These are phyloP conservation scores for Saturnispora ahearnii DNA, from an alignment of 805 yeast genomes.

Conservation along the genomic window DNA sequence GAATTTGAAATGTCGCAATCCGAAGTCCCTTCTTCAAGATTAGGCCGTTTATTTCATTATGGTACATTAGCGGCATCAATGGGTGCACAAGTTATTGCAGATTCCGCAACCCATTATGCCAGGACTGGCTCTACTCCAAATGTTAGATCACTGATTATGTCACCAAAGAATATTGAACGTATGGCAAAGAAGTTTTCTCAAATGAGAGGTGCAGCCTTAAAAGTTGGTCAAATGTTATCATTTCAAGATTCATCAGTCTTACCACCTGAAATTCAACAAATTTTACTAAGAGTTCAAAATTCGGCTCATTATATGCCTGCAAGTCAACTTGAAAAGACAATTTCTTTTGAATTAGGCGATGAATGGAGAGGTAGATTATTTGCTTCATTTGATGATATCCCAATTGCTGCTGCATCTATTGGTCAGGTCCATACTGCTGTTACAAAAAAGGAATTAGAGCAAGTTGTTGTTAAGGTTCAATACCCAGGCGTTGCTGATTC, in stretches of 20 bases:
- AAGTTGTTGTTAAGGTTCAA: slow-evolving; percentile 91
- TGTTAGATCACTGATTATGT: slow-evolving; percentile 53
- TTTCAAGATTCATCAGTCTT: slow-evolving; percentile 84
- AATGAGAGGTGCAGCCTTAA: slow-evolving; percentile 98
- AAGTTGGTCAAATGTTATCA: slow-evolving; percentile 93
- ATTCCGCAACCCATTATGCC: slow-evolving; percentile 62
- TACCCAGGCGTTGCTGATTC: slow-evolving; percentile 94
- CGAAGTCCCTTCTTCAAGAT: slow-evolving; percentile 76
- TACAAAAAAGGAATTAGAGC: slow-evolving; percentile 46
- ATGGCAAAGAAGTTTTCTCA: slow-evolving; percentile 80
- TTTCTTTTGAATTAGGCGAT: slow-evolving; percentile 64
- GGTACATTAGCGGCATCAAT: slow-evolving; percentile 89
- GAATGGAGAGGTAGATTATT: slow-evolving; percentile 67
- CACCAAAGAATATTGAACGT: slow-evolving; percentile 77
- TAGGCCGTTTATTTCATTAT: slow-evolving; percentile 87
- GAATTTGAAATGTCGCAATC: slow-evolving; percentile 47
- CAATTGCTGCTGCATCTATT: slow-evolving; percentile 95
- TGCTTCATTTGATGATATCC: slow-evolving; percentile 70
- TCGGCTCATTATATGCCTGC: slow-evolving; percentile 96
- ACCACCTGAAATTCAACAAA: slow-evolving; percentile 76
- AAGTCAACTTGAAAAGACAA: slow-evolving; percentile 70
- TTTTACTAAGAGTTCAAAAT: slow-evolving; percentile 79
- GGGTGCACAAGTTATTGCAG: slow-evolving; percentile 74
- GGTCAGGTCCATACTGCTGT: slow-evolving; percentile 92
- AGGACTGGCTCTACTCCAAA: slow-evolving; percentile 36